A percentile compares a stretch with the other conserved stretches of the same genome.
Evolutionary conservation across 176 grass and related monocot genomes (phyloP).

Genomic region (Dactylis glomerata): DNA sequence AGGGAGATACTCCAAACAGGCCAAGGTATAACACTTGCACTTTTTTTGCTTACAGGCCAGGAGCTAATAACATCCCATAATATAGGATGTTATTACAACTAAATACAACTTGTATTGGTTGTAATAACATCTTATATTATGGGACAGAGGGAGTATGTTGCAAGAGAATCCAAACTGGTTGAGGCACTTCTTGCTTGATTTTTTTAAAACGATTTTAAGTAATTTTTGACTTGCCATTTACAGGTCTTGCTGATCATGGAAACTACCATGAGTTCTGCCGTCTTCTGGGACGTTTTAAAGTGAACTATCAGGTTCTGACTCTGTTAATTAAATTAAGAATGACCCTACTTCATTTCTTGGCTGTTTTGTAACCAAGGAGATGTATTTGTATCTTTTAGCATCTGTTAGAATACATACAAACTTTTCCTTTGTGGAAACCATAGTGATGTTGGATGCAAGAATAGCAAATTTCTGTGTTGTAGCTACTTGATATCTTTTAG

Average conservation of each 20-base stretch:
- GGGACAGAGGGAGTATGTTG: background rate
- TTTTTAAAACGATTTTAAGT: background rate
- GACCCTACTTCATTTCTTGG: constrained; percentile 11
- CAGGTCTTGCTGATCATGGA: constrained; percentile 98
- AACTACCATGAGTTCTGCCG: constrained; percentile 99
- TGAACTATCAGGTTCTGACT: constrained; percentile 76
- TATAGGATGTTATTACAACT: no score
- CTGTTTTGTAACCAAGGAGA: constrained; percentile 21
- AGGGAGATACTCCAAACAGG: constrained; percentile 98
- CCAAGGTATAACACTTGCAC: constrained; percentile 58
- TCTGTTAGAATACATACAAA: background rate
- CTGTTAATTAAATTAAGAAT: constrained; percentile 19
- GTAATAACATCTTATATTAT: no score
- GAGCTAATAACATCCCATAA: no score
- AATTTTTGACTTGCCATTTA: constrained; percentile 28
- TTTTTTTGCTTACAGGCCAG: background rate
- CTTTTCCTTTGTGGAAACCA: background rate
- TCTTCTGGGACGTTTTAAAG: constrained; percentile 95
- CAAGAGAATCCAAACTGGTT: constrained; percentile 11
- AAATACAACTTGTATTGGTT: no score
- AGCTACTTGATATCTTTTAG: background rate
- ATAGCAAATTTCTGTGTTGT: background rate
- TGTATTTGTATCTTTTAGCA: background rate
- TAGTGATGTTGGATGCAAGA: constrained; percentile 2
- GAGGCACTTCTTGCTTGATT: background rate